Evolutionary conservation across 148 eudicot genomes (phyloP).

Genomic region (Talinum fruticosum): DNA sequence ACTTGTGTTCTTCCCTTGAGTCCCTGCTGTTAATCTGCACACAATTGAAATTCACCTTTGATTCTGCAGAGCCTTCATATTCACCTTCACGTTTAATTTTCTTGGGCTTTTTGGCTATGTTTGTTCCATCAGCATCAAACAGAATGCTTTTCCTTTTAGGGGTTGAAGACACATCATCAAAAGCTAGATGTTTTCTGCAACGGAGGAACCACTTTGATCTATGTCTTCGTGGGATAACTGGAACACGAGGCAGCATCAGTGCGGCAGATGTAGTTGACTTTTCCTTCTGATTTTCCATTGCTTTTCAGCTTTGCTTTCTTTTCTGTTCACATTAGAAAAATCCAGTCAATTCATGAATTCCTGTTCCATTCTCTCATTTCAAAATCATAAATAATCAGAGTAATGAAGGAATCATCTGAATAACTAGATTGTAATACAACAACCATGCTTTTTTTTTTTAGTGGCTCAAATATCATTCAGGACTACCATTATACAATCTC

Average conservation of each 20-base stretch:
- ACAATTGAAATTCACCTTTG: no score
- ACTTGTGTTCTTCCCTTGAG: background rate
- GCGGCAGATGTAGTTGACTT: background rate
- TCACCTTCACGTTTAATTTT: background rate
- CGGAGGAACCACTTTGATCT: background rate
- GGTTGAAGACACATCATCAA: background rate
- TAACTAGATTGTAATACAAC: background rate
- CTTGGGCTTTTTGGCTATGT: background rate
- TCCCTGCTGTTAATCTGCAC: background rate
- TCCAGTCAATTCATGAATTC: background rate
- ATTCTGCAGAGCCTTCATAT: background rate
- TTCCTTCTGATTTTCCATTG: background rate
- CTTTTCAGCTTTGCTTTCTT: background rate
- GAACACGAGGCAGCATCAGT: background rate
- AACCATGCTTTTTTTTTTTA: background rate
- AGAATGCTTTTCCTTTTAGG: slow-evolving; percentile 1
- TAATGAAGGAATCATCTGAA: background rate
- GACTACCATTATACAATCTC: no score
- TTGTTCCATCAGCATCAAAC: background rate
- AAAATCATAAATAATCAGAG: background rate
- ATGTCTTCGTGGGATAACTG: background rate
- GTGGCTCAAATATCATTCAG: no score
- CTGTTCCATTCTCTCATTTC: background rate
- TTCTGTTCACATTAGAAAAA: background rate
- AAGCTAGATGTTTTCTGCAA: slow-evolving; percentile 13